phyloP scores from a whole-genome alignment of 768 basidiomycete species.

The Leccinellum albellum region DNA sequence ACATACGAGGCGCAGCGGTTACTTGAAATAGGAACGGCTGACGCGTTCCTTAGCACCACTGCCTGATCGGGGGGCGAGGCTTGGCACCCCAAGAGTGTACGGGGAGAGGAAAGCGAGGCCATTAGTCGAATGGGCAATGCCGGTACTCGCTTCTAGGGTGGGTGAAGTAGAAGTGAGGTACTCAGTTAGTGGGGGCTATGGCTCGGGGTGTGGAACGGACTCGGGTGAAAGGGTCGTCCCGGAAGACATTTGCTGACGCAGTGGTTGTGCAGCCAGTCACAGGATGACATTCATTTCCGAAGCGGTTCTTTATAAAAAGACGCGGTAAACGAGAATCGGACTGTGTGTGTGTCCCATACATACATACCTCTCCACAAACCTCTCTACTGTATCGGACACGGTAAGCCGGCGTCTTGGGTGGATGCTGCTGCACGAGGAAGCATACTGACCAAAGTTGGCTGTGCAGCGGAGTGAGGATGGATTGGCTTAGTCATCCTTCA shows the following conservation, averaged over 20 bases:
- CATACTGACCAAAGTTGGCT: slow-evolving; percentile 21
- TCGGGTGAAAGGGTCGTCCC: slow-evolving; percentile 31
- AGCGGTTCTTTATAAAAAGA: slow-evolving; percentile 27
- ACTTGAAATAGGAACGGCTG: slow-evolving; percentile 15
- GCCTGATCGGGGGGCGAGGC: slow-evolving; percentile 16
- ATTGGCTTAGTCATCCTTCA: slow-evolving; percentile 30
- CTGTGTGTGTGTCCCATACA: slow-evolving; percentile 12
- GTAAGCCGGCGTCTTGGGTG: slow-evolving; percentile 19
- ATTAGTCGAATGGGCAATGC: slow-evolving; percentile 34
- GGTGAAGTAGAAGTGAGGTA: slow-evolving; percentile 14
- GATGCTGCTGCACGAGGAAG: slow-evolving; percentile 16
- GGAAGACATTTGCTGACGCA: slow-evolving; percentile 21
- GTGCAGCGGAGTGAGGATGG: slow-evolving; percentile 23
- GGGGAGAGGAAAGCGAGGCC: slow-evolving; percentile 15
- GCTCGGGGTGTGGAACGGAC: slow-evolving; percentile 29
- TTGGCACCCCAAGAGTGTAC: slow-evolving; percentile 21
- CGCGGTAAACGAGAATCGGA: slow-evolving; percentile 9
- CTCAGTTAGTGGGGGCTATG: slow-evolving; percentile 26
- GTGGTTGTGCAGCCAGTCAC: slow-evolving; percentile 21
- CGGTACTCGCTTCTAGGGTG: slow-evolving; percentile 18
- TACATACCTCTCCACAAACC: slow-evolving; percentile 17
- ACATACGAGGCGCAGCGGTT: slow-evolving; percentile 27
- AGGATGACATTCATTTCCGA: slow-evolving; percentile 36
- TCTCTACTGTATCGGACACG: slow-evolving; percentile 8
- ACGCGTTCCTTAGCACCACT: slow-evolving; percentile 12